Conservation (phyloP, 1,284 basidiomycete species). For the Earliella scabrosa region DNA sequence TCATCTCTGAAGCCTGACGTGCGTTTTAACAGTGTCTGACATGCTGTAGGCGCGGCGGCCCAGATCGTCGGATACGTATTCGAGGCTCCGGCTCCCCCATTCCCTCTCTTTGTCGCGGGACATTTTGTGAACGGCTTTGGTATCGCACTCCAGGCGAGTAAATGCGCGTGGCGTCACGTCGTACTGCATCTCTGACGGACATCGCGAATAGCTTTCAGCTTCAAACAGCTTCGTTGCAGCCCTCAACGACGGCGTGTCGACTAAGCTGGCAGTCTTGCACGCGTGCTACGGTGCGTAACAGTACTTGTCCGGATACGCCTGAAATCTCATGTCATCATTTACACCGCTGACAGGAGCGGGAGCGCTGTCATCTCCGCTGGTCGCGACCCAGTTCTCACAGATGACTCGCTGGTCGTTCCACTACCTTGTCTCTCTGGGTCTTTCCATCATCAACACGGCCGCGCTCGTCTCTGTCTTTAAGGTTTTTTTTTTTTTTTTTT, state of each 20-base stretch:
- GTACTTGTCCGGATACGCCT: neutral
- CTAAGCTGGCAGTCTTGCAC: conserved; percentile 68
- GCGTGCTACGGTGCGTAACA: conserved; percentile 41
- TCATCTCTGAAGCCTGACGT: too few species aligned
- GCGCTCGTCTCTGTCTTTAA: conserved; percentile 48
- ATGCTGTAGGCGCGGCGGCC: conserved; percentile 28
- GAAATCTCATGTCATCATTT: neutral
- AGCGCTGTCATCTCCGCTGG: conserved; percentile 61
- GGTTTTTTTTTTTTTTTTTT: too few species aligned
- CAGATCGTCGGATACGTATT: conserved; percentile 57
- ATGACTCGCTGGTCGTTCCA: conserved; percentile 62
- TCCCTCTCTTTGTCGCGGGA: conserved; percentile 63
- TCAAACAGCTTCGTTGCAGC: conserved; percentile 57
- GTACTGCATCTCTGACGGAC: neutral
- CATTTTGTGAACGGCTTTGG: conserved; percentile 70
- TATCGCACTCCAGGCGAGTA: conserved; percentile 22
- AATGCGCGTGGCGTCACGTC: too few species aligned
- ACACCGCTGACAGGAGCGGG: conserved; percentile 63
- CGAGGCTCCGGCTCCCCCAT: conserved; percentile 66
- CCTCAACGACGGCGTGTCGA: conserved; percentile 46
- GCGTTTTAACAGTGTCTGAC: too few species aligned
- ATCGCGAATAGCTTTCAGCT: conserved; percentile 48
- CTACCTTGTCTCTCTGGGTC: conserved; percentile 61
- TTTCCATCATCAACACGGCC: conserved; percentile 52
- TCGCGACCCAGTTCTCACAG: conserved; percentile 65